A percentile compares a stretch with the other conserved stretches of the same genome.
Evolutionary conservation across 768 basidiomycete genomes (phyloP).

Genomic region (Sutorius australiensis): DNA sequence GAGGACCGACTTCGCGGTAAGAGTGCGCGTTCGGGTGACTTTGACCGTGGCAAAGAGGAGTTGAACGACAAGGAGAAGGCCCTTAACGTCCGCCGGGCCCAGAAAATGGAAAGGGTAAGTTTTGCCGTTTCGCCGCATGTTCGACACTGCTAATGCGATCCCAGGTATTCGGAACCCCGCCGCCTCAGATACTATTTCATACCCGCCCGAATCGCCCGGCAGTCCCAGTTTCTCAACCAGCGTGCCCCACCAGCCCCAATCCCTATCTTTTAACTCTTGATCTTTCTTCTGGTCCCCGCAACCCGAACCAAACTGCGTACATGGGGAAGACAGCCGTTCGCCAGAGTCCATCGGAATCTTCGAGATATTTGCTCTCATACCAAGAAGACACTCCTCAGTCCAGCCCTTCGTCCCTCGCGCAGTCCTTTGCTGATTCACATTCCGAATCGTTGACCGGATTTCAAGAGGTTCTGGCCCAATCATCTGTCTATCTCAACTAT

Average conservation of each 20-base stretch:
- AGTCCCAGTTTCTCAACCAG: slow-evolving; percentile 26
- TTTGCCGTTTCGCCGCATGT: not conserved
- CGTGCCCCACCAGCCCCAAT: slow-evolving; percentile 15
- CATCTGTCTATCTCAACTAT: slow-evolving; percentile 68
- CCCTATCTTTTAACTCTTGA: slow-evolving; percentile 22
- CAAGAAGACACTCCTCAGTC: slow-evolving; percentile 10
- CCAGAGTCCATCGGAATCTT: slow-evolving; percentile 66
- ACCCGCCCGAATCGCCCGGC: slow-evolving; percentile 49
- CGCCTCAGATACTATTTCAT: slow-evolving; percentile 76
- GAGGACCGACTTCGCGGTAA: slow-evolving; percentile 47
- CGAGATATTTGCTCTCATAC: slow-evolving; percentile 44
- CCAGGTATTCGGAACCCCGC: slow-evolving; percentile 79
- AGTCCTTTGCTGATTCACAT: slow-evolving; percentile 21
- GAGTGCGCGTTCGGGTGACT: slow-evolving; percentile 44
- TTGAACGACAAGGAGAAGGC: slow-evolving; percentile 72
- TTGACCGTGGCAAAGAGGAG: slow-evolving; percentile 66
- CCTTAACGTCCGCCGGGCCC: slow-evolving; percentile 71
- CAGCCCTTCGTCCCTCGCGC: slow-evolving; percentile 19
- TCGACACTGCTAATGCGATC: slow-evolving; percentile 1
- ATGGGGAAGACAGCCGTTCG: slow-evolving; percentile 42
- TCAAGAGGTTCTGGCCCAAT: slow-evolving; percentile 29
- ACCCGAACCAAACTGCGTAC: slow-evolving; percentile 51
- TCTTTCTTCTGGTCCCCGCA: slow-evolving; percentile 29
- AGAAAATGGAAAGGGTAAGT: slow-evolving; percentile 84
- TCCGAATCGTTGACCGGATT: slow-evolving; percentile 17